Percentiles rank a stretch among this genome's conserved stretches.
Evolutionary conservation across 225 moss, liverwort and hornwort species (phyloP).

Genomic region (Neckera pumila): DNA sequence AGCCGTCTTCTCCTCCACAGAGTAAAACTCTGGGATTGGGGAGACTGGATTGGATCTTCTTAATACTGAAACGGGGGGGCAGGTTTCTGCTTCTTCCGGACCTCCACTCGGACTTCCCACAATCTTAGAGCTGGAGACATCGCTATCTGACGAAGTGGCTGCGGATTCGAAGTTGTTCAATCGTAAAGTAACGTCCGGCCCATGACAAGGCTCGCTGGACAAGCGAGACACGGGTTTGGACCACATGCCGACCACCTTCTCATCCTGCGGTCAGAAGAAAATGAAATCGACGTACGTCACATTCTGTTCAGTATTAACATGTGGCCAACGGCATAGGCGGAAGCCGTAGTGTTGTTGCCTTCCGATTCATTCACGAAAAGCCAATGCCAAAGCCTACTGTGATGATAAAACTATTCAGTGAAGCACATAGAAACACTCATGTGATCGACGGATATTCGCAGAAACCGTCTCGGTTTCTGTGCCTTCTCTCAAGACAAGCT

Average conservation of each 20-base stretch:
- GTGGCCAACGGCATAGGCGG: neutral
- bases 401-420: neutral
- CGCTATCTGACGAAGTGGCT: conserved; percentile 43
- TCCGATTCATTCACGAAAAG: neutral
- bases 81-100: conserved; percentile 17
- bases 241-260: conserved; percentile 50
- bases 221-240: conserved; percentile 39
- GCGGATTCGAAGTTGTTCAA: conserved; percentile 33
- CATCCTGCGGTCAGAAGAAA: conserved; percentile 29
- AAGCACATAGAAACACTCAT: neutral
- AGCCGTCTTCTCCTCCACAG: conserved; percentile 62
- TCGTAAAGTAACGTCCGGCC: conserved; percentile 51
- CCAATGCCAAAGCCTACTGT: neutral
- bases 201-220: conserved; percentile 41
- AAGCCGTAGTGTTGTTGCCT: neutral
- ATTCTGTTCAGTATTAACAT: neutral
- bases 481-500: neutral
- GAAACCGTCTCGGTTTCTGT: neutral
- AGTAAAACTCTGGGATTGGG: conserved; percentile 26
- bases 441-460: neutral
- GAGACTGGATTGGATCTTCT: conserved; percentile 9
- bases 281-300: neutral
- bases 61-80: neutral
- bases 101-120: conserved; percentile 26
- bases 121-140: conserved; percentile 48